Evolutionary conservation across 768 basidiomycete species (phyloP).

Genomic region (Serendipita sp.): DNA sequence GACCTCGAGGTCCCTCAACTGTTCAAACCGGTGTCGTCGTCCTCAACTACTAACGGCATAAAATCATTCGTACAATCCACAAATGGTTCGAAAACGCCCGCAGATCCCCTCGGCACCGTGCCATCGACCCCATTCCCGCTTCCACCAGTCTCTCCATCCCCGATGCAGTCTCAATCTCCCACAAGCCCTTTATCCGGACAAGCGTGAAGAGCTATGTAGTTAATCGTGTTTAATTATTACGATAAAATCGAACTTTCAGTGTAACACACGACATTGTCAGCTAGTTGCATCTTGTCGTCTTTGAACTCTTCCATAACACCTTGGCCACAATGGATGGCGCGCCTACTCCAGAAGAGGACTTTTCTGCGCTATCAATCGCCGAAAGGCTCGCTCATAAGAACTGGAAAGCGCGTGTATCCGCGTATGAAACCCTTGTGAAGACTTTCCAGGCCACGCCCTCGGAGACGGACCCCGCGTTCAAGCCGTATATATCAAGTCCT

Average conservation of each 20-base stretch:
- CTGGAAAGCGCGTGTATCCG: slow-evolving; percentile 95
- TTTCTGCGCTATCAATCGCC: slow-evolving; percentile 54
- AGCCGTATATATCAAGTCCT: slow-evolving; percentile 63
- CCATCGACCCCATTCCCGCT: not conserved
- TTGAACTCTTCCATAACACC: not conserved
- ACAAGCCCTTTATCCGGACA: too few relatives aligned
- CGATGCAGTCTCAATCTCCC: not conserved
- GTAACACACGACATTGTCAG: too few relatives aligned
- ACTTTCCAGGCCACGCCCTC: slow-evolving; percentile 78
- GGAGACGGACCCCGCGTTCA: slow-evolving; percentile 87
- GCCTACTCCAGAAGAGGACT: slow-evolving; percentile 88
- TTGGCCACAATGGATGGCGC: slow-evolving; percentile 58
- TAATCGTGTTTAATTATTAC: too few relatives aligned
- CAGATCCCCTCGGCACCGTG: not conserved
- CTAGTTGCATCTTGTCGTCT: too few relatives aligned
- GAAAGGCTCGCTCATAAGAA: slow-evolving; percentile 88
- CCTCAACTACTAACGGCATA: not conserved
- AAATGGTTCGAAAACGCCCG: not conserved
- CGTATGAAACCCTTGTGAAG: slow-evolving; percentile 74
- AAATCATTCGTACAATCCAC: not conserved
- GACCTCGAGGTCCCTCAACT: not conserved
- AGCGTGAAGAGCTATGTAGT: too few relatives aligned
- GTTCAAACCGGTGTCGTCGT: not conserved
- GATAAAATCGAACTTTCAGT: too few relatives aligned
- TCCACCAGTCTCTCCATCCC: not conserved